Base-by-base conservation (phyloP, 75 land plant species). In the Cupressus sempervirens region DNA sequence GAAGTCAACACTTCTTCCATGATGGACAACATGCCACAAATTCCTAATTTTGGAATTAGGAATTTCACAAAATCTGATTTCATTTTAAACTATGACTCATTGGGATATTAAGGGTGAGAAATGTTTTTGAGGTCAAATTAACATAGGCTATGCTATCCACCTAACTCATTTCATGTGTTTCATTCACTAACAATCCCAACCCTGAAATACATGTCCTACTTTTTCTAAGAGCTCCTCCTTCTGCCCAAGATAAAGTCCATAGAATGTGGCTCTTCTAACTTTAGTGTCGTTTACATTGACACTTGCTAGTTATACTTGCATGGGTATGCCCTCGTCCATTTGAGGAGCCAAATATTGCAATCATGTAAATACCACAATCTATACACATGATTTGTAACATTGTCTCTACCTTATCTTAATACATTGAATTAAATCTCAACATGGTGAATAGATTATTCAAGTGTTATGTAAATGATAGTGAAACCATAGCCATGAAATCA, bases 21-120 rank as follows among this genome's bases (percentile, higher is more conserved):
- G 58, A 79, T 53, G 62, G 56, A 4, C 34, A 79, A 43, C 6
- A 62, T 32, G 18, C 83, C 83, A 13, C 18, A 35, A 7, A 77
- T 10, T 3, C 46, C 82, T 16, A 10, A 53, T 43, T 35, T 54
- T 3, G 86, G 30, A 23, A 85, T 18, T 12, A 83, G 82, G 14
- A 8, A 26, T 15, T 53, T 16, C 20, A 45, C 83, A 75, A 41
- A 79, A 38, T 85, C 86, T 81, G 70, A 53, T 67, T 85, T 85
- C 5, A 81, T 35, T 38, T 80, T 85, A 67, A 85, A 80, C 29
- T 12, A 85, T 7, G 0, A 7, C 58, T 50, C 50, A 12, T n/a
- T 35, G 58, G 43, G 20, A 15, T 36, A 56, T 11, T 45, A 52
- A 3, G 62, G 35, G 80, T 48, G 20, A 13, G 6, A 9, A 8